phyloP scores from a whole-genome alignment of 2,329 filamentous ascomycete species.

The Beauveria australis region DNA sequence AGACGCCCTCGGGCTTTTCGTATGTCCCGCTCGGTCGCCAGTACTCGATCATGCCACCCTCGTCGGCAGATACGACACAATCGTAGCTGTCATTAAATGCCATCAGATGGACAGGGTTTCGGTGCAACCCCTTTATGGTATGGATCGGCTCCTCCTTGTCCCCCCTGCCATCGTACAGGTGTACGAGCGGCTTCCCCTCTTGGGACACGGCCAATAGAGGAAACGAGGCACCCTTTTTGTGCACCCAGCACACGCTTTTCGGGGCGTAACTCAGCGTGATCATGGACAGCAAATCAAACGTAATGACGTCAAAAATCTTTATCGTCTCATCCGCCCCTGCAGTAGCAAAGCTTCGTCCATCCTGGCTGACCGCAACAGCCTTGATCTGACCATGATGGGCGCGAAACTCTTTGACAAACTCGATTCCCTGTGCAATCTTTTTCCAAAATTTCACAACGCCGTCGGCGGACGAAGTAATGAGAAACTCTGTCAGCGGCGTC shows the following conservation, averaged over 20 bases:
- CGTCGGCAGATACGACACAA: slow-evolving; percentile 84
- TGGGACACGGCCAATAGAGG: slow-evolving; percentile 80
- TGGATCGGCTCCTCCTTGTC: slow-evolving; percentile 71
- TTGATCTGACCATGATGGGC: slow-evolving; percentile 81
- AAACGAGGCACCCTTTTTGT: slow-evolving; percentile 76
- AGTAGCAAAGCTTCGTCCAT: slow-evolving; percentile 90
- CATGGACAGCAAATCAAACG: slow-evolving; percentile 81
- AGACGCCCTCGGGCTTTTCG: slow-evolving; percentile 88
- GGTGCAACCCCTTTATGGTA: slow-evolving; percentile 70
- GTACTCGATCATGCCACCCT: slow-evolving; percentile 92
- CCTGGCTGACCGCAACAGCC: slow-evolving; percentile 75
- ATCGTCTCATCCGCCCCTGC: slow-evolving; percentile 70
- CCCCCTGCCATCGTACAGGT: slow-evolving; percentile 83
- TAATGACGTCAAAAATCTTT: slow-evolving; percentile 76
- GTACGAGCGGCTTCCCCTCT: slow-evolving; percentile 61
- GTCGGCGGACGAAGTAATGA: slow-evolving; percentile 88
- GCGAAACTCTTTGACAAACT: slow-evolving; percentile 97
- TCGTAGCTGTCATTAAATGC: slow-evolving; percentile 82
- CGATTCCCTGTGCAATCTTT: slow-evolving; percentile 80
- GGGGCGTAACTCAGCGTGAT: slow-evolving; percentile 68
- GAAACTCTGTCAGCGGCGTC: slow-evolving; percentile 85
- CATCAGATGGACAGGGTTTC: slow-evolving; percentile 74
- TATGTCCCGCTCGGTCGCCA: slow-evolving; percentile 76
- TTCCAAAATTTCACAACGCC: slow-evolving; percentile 99
- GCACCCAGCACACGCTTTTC: slow-evolving; percentile 83